A percentile compares a stretch with the other conserved stretches of the same genome.
phyloP scores from a whole-genome alignment of 2,329 filamentous ascomycete species.

The Sporothrix euskadiensis region DNA sequence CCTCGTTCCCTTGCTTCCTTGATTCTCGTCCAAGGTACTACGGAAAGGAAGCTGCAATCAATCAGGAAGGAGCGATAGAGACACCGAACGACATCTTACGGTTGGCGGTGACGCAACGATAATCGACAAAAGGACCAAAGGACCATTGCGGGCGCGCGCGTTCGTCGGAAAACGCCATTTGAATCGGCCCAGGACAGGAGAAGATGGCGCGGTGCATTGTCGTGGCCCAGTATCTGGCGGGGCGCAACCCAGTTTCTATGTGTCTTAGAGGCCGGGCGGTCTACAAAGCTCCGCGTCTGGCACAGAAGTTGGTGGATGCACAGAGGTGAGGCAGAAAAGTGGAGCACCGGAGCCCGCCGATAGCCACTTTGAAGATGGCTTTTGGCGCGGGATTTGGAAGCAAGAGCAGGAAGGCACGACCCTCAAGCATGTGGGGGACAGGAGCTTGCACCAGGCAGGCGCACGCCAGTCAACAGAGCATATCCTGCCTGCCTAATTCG shows the following conservation, averaged over 20 bases:
- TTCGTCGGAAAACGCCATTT: conserved; percentile 33
- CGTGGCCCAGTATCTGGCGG: conserved; percentile 10
- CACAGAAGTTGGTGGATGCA: not conserved
- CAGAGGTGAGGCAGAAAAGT: conserved; percentile 12
- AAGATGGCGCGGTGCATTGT: conserved; percentile 25
- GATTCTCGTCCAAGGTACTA: conserved; percentile 12
- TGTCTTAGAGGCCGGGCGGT: not conserved
- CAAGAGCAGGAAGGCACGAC: not conserved
- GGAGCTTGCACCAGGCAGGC: conserved; percentile 20
- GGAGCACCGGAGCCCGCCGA: conserved; percentile 36
- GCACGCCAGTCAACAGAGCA: not conserved
- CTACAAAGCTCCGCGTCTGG: conserved; percentile 10
- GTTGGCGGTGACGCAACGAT: conserved; percentile 9
- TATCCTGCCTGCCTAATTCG: conserved; percentile 13
- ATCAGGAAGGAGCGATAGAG: conserved; percentile 19
- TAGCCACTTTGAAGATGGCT: conserved; percentile 29
- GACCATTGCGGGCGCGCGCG: not conserved
- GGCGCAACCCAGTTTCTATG: conserved; percentile 11
- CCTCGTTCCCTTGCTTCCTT: conserved; percentile 15
- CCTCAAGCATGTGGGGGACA: conserved; percentile 5
- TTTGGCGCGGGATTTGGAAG: conserved; percentile 14
- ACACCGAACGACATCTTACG: not conserved
- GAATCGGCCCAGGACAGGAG: conserved; percentile 20
- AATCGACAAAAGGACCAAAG: not conserved
- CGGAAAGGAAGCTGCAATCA: not conserved